Percentiles rank a stretch among this genome's conserved stretches.
phyloP scores from a whole-genome alignment of 2,329 filamentous ascomycete genomes.

The Ophiosphaerella herpotricha region DNA sequence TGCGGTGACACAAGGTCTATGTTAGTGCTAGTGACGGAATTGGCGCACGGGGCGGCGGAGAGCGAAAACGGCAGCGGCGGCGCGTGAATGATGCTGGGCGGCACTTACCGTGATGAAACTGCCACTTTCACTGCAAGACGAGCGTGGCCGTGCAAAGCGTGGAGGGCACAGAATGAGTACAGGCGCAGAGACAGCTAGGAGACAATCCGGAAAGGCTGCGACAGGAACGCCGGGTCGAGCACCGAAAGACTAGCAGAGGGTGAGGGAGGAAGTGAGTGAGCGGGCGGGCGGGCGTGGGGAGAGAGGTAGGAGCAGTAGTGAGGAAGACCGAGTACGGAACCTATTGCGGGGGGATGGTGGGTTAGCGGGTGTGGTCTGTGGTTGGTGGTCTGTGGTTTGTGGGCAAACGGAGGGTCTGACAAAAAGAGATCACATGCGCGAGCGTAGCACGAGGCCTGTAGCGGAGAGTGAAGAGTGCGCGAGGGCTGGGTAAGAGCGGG shows the following conservation, averaged over 20 bases:
- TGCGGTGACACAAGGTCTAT: slow-evolving; percentile 15
- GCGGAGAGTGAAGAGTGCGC: background rate
- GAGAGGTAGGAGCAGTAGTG: slow-evolving; percentile 29
- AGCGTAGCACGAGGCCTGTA: slow-evolving; percentile 32
- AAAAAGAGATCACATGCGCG: slow-evolving; percentile 39
- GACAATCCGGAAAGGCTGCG: slow-evolving; percentile 35
- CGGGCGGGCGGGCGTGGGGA: slow-evolving; percentile 41
- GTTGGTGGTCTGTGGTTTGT: slow-evolving; percentile 16
- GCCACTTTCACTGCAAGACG: slow-evolving; percentile 11
- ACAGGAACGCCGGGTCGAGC: slow-evolving; percentile 39
- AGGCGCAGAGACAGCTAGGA: slow-evolving; percentile 30
- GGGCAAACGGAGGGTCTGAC: slow-evolving; percentile 23
- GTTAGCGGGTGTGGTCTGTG: slow-evolving; percentile 21
- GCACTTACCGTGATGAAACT: slow-evolving; percentile 31
- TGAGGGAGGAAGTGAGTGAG: slow-evolving; percentile 3
- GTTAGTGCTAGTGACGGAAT: slow-evolving; percentile 32
- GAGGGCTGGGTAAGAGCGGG: background rate
- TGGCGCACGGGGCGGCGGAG: slow-evolving; percentile 11
- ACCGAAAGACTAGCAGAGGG: slow-evolving; percentile 23
- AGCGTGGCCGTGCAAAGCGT: slow-evolving; percentile 20
- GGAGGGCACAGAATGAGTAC: slow-evolving; percentile 19
- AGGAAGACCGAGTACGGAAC: too few relatives aligned
- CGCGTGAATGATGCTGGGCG: slow-evolving; percentile 15
- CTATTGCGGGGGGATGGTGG: too few relatives aligned
- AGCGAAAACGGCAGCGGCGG: slow-evolving; percentile 11